phyloP scores from a whole-genome alignment of 2,329 filamentous ascomycete genomes.

The Botrytis galanthina region DNA sequence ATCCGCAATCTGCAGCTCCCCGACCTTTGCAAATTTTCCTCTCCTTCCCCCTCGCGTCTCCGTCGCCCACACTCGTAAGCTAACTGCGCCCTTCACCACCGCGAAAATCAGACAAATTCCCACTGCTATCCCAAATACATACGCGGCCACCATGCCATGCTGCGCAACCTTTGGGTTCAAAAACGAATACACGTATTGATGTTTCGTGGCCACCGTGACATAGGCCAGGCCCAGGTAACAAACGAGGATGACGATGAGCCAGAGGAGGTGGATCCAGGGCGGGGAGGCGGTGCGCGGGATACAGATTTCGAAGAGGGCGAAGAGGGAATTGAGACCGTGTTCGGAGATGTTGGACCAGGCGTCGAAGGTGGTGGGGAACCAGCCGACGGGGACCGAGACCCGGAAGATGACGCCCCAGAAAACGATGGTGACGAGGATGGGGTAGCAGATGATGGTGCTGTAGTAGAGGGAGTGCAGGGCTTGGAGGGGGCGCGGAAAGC shows the following conservation, averaged over 20 bases:
- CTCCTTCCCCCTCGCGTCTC: slow-evolving; percentile 43
- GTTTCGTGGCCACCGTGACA: slow-evolving; percentile 65
- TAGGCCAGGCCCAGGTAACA: slow-evolving; percentile 74
- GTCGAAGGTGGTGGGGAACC: slow-evolving; percentile 48
- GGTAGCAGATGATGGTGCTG: slow-evolving; percentile 60
- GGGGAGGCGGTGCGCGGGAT: slow-evolving; percentile 63
- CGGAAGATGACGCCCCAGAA: slow-evolving; percentile 65
- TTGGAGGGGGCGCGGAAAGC: slow-evolving; percentile 60
- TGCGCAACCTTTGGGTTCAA: slow-evolving; percentile 54
- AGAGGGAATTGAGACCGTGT: slow-evolving; percentile 71
- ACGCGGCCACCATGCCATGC: slow-evolving; percentile 28
- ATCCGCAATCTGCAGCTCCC: background rate
- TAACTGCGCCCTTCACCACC: slow-evolving; percentile 23
- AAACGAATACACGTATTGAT: slow-evolving; percentile 76
- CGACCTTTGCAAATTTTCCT: background rate
- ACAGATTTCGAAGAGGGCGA: slow-evolving; percentile 73
- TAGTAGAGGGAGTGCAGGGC: slow-evolving; percentile 64
- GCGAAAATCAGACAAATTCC: slow-evolving; percentile 33
- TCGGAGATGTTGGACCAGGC: slow-evolving; percentile 68
- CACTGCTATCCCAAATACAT: slow-evolving; percentile 34
- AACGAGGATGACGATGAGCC: slow-evolving; percentile 66
- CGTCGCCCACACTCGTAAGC: slow-evolving; percentile 36
- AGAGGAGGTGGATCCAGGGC: slow-evolving; percentile 64
- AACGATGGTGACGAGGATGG: slow-evolving; percentile 68
- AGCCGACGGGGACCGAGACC: slow-evolving; percentile 39